Percentiles rank a stretch among this genome's conserved stretches.
These are phyloP conservation scores for Nakaseomyces nivariensis DNA, from an alignment of 1,139 yeast genomes.

Conservation along the genomic window DNA sequence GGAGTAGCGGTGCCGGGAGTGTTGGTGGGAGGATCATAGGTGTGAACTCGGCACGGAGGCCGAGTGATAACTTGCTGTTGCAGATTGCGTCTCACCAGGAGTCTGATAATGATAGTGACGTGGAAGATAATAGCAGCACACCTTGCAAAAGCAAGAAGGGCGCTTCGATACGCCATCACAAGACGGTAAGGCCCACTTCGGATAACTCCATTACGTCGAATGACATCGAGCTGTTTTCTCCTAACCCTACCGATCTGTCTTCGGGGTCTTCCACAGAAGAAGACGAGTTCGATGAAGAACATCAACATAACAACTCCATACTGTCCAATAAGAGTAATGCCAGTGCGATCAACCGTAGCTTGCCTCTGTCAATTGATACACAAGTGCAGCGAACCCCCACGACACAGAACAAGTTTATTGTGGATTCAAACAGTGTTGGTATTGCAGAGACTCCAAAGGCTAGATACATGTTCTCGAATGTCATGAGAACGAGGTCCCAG, in stretches of 20 bases:
- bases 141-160: too few relatives aligned
- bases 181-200: slow-evolving; percentile 17
- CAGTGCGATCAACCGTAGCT: neutral
- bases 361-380: neutral
- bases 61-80: slow-evolving; percentile 19
- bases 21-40: slow-evolving; percentile 12
- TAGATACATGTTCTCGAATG: neutral
- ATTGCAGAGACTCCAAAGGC: slow-evolving; percentile 1
- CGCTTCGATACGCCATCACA: slow-evolving; percentile 3
- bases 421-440: neutral
- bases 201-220: slow-evolving; percentile 21
- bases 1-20: neutral
- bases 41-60: slow-evolving; percentile 18
- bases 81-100: slow-evolving; percentile 10
- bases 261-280: slow-evolving; percentile 3
- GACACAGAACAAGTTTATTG: too few relatives aligned
- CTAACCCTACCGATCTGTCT: slow-evolving; percentile 6
- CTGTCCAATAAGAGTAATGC: neutral
- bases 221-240: slow-evolving; percentile 18
- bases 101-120: neutral
- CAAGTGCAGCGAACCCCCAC: too few relatives aligned
- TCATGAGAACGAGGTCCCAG: neutral
- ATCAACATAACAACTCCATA: neutral
- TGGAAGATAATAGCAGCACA: neutral
- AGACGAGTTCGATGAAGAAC: neutral